These are phyloP conservation scores for Trichoderma sp. DNA, from an alignment of 2,329 filamentous ascomycete species.

Conservation along the genomic window DNA sequence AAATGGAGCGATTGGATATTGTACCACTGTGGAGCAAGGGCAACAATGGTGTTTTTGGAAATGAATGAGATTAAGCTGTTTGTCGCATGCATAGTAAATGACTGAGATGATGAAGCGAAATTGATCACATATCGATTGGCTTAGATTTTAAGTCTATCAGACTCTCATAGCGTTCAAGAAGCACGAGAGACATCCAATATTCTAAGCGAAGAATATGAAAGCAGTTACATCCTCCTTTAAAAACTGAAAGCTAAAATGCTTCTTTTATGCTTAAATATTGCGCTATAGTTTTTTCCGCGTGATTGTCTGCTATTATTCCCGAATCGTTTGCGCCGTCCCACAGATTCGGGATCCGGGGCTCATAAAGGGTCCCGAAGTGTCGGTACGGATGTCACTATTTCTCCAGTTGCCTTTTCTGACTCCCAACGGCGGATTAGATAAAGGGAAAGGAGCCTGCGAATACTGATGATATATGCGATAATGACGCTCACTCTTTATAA, in stretches of 20 bases:
- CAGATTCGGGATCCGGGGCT: background rate
- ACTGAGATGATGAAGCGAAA: background rate
- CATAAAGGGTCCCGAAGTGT: background rate
- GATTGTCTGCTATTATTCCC: background rate
- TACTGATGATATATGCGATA: background rate
- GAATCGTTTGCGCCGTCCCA: background rate
- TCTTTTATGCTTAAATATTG: background rate
- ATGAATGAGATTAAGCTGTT: background rate
- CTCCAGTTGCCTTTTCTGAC: background rate
- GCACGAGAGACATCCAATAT: background rate
- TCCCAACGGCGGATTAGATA: background rate
- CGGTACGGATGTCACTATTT: background rate
- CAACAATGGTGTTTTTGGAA: background rate
- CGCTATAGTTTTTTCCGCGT: background rate
- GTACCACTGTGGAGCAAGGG: slow-evolving; percentile 10
- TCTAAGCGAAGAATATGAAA: background rate
- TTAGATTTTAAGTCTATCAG: background rate
- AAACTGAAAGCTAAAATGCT: background rate
- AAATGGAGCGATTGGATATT: background rate
- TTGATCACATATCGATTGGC: background rate
- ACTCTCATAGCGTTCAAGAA: background rate
- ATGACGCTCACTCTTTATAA: background rate
- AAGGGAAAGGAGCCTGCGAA: too few species aligned
- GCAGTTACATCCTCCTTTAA: background rate
- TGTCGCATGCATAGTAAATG: background rate